Conservation (phyloP, 805 yeast genomes). For the Metschnikowia hibisci region DNA sequence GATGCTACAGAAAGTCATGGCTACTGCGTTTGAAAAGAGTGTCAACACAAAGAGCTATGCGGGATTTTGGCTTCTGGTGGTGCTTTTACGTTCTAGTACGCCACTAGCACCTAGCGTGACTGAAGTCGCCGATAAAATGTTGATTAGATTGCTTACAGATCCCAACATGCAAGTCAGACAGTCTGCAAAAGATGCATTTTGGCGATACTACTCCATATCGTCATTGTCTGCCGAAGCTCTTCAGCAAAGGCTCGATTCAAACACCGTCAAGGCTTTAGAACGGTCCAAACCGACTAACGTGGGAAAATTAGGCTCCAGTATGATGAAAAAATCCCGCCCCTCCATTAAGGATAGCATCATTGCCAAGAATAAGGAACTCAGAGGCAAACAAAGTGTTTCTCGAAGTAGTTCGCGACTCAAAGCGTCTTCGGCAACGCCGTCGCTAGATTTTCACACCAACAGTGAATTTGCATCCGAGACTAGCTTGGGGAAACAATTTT, state of each 20-base stretch:
- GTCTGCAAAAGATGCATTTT: constrained; percentile 65
- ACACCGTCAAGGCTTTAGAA: constrained; percentile 57
- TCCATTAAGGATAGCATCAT: constrained; percentile 48
- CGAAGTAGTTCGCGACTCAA: constrained; percentile 17
- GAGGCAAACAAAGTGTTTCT: constrained; percentile 19
- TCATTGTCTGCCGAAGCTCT: constrained; percentile 48
- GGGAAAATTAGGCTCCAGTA: constrained; percentile 6
- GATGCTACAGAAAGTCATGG: constrained; percentile 45
- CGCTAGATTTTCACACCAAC: background rate
- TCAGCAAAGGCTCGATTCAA: constrained; percentile 38
- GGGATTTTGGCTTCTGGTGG: constrained; percentile 65
- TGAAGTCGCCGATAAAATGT: constrained; percentile 47
- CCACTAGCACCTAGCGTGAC: constrained; percentile 17
- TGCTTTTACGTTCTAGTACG: constrained; percentile 49
- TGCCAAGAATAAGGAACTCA: constrained; percentile 41
- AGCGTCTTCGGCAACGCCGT: background rate
- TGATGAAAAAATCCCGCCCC: constrained; percentile 29
- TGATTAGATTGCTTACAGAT: constrained; percentile 64
- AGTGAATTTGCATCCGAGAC: background rate
- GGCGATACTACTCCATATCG: constrained; percentile 59
- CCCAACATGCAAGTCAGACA: constrained; percentile 80
- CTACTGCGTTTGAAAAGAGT: constrained; percentile 64
- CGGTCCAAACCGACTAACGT: constrained; percentile 47
- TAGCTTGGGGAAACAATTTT: background rate
- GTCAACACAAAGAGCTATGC: constrained; percentile 66